A percentile compares a stretch with the other conserved stretches of the same genome.
These are phyloP conservation scores for Phanerochaete carnosa DNA, from an alignment of 768 basidiomycete species.

Conservation along the genomic window DNA sequence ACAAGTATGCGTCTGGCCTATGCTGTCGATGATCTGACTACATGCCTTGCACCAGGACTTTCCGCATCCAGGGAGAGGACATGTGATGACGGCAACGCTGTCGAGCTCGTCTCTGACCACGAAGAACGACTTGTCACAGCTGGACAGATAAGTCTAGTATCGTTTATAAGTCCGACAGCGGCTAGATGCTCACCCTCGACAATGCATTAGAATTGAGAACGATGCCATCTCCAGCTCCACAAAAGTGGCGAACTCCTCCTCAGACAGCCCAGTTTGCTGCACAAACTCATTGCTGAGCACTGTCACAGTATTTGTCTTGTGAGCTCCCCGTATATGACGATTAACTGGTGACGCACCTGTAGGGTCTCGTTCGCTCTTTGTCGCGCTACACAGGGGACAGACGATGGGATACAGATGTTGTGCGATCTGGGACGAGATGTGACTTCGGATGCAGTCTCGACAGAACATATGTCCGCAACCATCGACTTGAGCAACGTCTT, in stretches of 20 bases:
- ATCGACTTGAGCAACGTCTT: constrained; percentile 38
- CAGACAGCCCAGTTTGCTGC: constrained; percentile 42
- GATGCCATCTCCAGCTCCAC: constrained; percentile 38
- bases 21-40: constrained; percentile 35
- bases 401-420: constrained; percentile 56
- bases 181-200: constrained; percentile 40
- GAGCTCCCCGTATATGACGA: constrained; percentile 36
- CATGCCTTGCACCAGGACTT: constrained; percentile 64
- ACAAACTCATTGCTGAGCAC: constrained; percentile 39
- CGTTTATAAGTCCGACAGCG: background rate
- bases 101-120: constrained; percentile 50
- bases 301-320: constrained; percentile 35
- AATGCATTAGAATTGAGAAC: constrained; percentile 43
- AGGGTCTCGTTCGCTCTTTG: constrained; percentile 19
- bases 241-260: constrained; percentile 38
- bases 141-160: constrained; percentile 16
- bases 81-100: constrained; percentile 38
- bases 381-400: constrained; percentile 53
- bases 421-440: constrained; percentile 42
- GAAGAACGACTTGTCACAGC: constrained; percentile 46
- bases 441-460: constrained; percentile 44
- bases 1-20: constrained; percentile 49
- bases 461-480: constrained; percentile 54
- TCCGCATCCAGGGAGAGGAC: constrained; percentile 45
- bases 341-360: constrained; percentile 27